Evolutionary conservation across 805 yeast genomes (phyloP), one percentile per base, ranked within the genome.

Genomic region (Nakazawaea ernobii): DNA sequence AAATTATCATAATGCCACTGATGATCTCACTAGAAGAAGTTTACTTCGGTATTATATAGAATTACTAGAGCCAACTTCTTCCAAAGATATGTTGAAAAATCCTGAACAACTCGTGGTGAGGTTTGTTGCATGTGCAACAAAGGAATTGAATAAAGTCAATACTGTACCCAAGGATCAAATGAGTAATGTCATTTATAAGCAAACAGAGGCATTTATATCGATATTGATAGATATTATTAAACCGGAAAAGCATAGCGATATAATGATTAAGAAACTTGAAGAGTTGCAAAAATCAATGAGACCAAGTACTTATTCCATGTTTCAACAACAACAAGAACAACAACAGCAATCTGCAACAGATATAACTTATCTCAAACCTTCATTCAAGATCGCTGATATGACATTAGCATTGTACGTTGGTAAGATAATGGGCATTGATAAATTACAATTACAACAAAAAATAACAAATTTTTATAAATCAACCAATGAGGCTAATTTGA

Each of bases 31-130:
- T 10, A 69, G 86, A 51, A 66, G 85, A 32, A 74, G 82, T 43
- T 68, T 83, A 40, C 61, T 85, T 26, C 75, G 86, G 26, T 72
- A 84, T 49, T 84, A 85, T 59, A 81, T 80, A 48, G 83, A 80
- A 39, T 55, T 80, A 28, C 64, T 82, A 33, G 75, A 73, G 43
- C 79, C 83, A 13, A 46, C 48, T 4, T 37, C 35, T 5, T 36
- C 39, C 8, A 72, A 69, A 29, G 54, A 68, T 28, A 53, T 62
- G 2, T 63, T 61, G 37, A 62, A 61, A 49, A 59, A 66, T 30
- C 67, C 71, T 5, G 75, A 71, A 48, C 80, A 76, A 45, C 56
- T 80, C 32, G 69, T 80, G 2, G 69, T 77, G 59, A 65, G 71
- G 53, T 81, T 80, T 54, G 77, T 77, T 8, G 69, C 75, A 8